Base-by-base conservation (phyloP, 495 filamentous ascomycete species). In the Penicillium herquei region DNA sequence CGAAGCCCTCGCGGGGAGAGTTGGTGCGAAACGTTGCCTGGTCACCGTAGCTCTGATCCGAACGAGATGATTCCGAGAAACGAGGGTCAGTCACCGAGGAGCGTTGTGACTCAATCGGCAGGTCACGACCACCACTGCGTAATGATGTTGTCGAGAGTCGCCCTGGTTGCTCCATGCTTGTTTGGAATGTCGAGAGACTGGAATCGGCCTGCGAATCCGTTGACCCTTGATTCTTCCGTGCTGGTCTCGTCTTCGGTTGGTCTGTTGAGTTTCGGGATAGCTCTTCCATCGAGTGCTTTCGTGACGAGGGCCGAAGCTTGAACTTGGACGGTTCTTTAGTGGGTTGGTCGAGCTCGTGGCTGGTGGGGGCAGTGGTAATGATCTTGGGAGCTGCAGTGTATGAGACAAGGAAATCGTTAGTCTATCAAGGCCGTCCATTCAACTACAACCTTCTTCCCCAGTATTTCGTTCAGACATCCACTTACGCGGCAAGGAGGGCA, bases 61-160 rank as follows among this genome's bases (percentile, higher is more conserved):
- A 96, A 49, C 90, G 85, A 18, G 92, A 96, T 0, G 94, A 97
- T 56, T 97, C 94, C 4, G 94, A 97, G 21, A 90, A 78, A 39
- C 94, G 80, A 49, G 84, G 81, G 42, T 87, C 78, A 2, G 86
- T 84, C 12, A 89, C 78, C 5, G 87, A 96, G 63, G 37, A 85
- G 72, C 41, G 88, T 81, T 67, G 78, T 5, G 81, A 80, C 50
- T 92, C 88, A 54, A 88, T 87, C 48, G 78, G 76, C 47, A 85
- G 87, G 9, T 84, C 77, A 44, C 86, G 80, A 56, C 86, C 80
- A 9, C 73, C 74, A 57, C 69, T 74, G 48, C 69, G 75, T 17
- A 68, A 66, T 6, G 74, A 76, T 14, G 77, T 79, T 1, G 78
- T 83, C 17, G 76, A 77, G 32, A 84, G 74, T 47, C 84, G 83